phyloP scores from a whole-genome alignment of 2,329 filamentous ascomycete species.

The Ilyonectria sp. region DNA sequence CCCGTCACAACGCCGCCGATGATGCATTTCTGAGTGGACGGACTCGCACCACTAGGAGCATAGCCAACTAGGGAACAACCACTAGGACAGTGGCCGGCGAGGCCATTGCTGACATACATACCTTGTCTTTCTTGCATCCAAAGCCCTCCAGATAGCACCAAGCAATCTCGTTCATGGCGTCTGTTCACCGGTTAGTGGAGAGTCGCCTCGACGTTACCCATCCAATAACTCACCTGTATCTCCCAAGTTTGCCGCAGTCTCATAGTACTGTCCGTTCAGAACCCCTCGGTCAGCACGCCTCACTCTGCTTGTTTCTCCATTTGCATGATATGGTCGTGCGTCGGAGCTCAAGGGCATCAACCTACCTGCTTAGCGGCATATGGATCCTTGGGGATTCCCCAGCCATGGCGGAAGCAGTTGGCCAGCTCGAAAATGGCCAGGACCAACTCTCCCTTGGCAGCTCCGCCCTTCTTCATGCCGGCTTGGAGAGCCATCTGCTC shows the following conservation, averaged over 20 bases:
- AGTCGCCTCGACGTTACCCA: constrained; percentile 18
- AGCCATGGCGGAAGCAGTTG: constrained; percentile 94
- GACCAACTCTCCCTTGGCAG: constrained; percentile 95
- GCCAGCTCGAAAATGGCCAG: constrained; percentile 96
- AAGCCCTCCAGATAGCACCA: constrained; percentile 99
- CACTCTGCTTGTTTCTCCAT: neutral
- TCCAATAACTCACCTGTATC: constrained; percentile 76
- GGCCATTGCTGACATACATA: constrained; percentile 64
- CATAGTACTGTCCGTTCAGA: constrained; percentile 81
- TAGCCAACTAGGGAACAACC: constrained; percentile 4
- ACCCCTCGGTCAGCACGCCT: constrained; percentile 48
- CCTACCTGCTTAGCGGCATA: constrained; percentile 82
- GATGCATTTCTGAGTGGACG: constrained; percentile 16
- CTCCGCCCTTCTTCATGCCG: constrained; percentile 92
- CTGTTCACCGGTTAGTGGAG: constrained; percentile 57
- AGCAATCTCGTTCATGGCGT: constrained; percentile 97
- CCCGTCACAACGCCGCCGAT: constrained; percentile 23
- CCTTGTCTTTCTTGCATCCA: constrained; percentile 98
- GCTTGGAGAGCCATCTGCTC: constrained; percentile 89
- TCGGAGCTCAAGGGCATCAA: constrained; percentile 11
- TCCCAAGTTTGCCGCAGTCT: constrained; percentile 95
- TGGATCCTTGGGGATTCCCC: constrained; percentile 90
- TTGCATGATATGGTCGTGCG: constrained; percentile 11
- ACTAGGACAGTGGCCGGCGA: constrained; percentile 18
- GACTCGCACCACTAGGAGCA: constrained; percentile 20